Base-by-base conservation (phyloP, 108 stramenopile species). In the Cyclotella sp. region DNA sequence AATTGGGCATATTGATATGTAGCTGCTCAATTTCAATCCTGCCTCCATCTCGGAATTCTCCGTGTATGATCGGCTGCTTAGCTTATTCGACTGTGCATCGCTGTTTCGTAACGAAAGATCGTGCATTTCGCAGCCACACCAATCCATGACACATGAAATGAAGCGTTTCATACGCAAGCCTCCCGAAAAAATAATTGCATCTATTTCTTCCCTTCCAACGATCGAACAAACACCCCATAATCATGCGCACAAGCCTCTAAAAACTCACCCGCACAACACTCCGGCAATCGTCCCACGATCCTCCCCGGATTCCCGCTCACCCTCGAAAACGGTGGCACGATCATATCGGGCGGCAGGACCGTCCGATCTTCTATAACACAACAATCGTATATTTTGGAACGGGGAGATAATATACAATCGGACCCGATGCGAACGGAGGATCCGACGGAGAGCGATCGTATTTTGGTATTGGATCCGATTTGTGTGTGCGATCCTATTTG, bases 281-380 rank as follows among this genome's bases (percentile, higher is more conserved):
- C 85, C 15, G 85, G 85, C 10, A 86, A 58, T 15, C 47, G 57
- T 11, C 82, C 85, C 8, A 86, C 69, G 67, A 86, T 83, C 55
- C 60, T 86, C 14, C 66, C 85, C 44, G 85, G 85, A 53, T 53
- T 71, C 18, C 85, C 85, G 19, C 73, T 69, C 73, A 86, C 85
- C 46, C 85, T 79, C n/a, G 76, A 77, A 75, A 79, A 83, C 0
- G 85, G 85, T 0, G 85, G 82, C 0, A 86, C 60, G 9, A 86
- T 74, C 81, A 74, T 82, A 65, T 83, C 85, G 0, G 76, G 58
- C 0, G 78, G 72, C n/a, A 86, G 45, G 0, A 72, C 43, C 12
- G 78, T 72, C 4, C 59, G 73, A 61, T 72, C 78, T 53, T 86
- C 85, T 12, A 86, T 63, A 11, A 77, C 43, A 45, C 77, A 78